These are phyloP conservation scores for Vanilla planifolia DNA, from an alignment of 106 monocot species.

Conservation along the genomic window DNA sequence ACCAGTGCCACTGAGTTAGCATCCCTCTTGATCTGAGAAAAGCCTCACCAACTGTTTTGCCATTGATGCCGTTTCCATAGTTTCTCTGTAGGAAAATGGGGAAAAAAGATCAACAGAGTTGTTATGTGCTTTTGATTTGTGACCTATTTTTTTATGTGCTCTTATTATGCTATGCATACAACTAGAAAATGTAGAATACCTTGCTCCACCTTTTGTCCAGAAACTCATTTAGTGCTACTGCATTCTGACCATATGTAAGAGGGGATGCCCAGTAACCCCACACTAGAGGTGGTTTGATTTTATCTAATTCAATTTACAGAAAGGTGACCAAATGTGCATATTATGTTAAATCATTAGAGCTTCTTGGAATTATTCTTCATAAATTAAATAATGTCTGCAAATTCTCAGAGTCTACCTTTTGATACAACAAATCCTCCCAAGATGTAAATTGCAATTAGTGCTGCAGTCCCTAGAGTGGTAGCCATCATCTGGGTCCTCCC, in stretches of 20 bases:
- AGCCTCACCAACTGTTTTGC: slow-evolving; percentile 33
- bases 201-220: slow-evolving; percentile 69
- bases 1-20: slow-evolving; percentile 39
- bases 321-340: background rate
- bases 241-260: slow-evolving; percentile 79
- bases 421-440: slow-evolving; percentile 52
- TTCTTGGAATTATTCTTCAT: background rate
- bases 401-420: slow-evolving; percentile 26
- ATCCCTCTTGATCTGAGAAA: slow-evolving; percentile 44
- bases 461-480: slow-evolving; percentile 32
- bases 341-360: too few relatives aligned
- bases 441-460: slow-evolving; percentile 33
- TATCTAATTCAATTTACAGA: slow-evolving; percentile 27
- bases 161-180: background rate
- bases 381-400: background rate
- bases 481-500: slow-evolving; percentile 62
- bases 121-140: too few relatives aligned
- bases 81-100: slow-evolving; percentile 23
- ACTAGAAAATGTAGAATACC: slow-evolving; percentile 17
- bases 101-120: background rate
- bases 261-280: slow-evolving; percentile 86
- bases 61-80: slow-evolving; percentile 7
- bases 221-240: slow-evolving; percentile 76
- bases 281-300: slow-evolving; percentile 54
- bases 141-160: too few relatives aligned